These are phyloP conservation scores for Alternaria brassicicola DNA, from an alignment of 2,329 filamentous ascomycete species.

Conservation along the genomic window DNA sequence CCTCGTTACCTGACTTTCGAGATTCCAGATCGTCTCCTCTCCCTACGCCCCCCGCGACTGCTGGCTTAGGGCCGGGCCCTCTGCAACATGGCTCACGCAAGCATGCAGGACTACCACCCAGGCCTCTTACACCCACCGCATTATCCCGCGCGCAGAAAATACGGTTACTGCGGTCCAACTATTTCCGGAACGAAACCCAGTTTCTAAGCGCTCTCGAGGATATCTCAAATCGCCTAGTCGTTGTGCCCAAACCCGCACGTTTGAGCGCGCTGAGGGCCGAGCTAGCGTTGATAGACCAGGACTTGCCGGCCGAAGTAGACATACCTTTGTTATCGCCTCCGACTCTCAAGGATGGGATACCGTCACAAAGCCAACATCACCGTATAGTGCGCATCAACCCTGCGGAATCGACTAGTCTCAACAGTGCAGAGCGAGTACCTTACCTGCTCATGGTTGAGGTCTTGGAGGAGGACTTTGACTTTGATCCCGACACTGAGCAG, in stretches of 20 bases:
- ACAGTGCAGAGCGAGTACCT: constrained; percentile 85
- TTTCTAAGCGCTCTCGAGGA: constrained; percentile 81
- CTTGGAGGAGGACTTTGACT: constrained; percentile 79
- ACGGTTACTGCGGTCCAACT: constrained; percentile 77
- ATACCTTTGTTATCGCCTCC: constrained; percentile 82
- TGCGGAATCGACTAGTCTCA: constrained; percentile 81
- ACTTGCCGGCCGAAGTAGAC: constrained; percentile 82
- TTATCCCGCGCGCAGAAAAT: constrained; percentile 70
- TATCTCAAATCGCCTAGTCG: constrained; percentile 82
- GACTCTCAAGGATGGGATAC: constrained; percentile 72
- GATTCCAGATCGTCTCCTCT: constrained; percentile 55
- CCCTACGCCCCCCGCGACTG: constrained; percentile 49
- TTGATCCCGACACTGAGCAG: constrained; percentile 74
- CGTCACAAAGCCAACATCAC: constrained; percentile 77
- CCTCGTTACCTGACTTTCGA: constrained; percentile 68
- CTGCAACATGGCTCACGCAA: constrained; percentile 50
- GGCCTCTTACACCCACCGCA: constrained; percentile 63
- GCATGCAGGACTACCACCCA: constrained; percentile 63
- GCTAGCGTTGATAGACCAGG: constrained; percentile 78
- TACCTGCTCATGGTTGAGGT: constrained; percentile 87
- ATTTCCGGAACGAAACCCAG: constrained; percentile 81
- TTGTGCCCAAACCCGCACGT: constrained; percentile 80
- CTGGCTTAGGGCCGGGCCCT: constrained; percentile 47
- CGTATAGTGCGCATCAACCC: constrained; percentile 83
- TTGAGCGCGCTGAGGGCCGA: constrained; percentile 82